Percentiles rank a stretch among this genome's conserved stretches.
phyloP scores from a whole-genome alignment of 768 basidiomycete genomes.

The Tricholoma sp. region DNA sequence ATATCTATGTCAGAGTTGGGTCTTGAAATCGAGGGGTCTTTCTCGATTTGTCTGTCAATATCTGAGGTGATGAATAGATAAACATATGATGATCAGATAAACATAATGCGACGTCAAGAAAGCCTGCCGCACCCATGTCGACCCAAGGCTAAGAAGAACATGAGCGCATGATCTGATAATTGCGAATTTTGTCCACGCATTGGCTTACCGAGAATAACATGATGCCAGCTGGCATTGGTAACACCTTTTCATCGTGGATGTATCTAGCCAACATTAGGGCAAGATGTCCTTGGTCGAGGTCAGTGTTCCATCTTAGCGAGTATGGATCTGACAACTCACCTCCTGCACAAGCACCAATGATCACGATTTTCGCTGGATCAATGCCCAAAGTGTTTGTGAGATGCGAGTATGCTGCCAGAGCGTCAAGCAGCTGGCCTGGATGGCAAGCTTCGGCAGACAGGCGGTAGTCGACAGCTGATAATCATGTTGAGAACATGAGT shows the following conservation, averaged over 20 bases:
- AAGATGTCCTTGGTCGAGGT: not conserved
- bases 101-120: too few species aligned
- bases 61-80: too few species aligned
- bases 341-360: constrained; percentile 52
- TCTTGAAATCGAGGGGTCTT: constrained; percentile 2
- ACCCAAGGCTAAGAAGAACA: constrained; percentile 12
- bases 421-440: constrained; percentile 50
- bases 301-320: too few species aligned
- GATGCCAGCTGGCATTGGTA: constrained; percentile 14
- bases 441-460: constrained; percentile 17
- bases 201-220: constrained; percentile 17
- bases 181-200: too few species aligned
- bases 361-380: constrained; percentile 34
- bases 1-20: constrained; percentile 13
- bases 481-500: too few species aligned
- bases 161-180: not conserved
- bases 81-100: too few species aligned
- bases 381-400: constrained; percentile 38
- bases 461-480: constrained; percentile 19
- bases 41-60: constrained; percentile 12
- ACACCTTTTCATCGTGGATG: constrained; percentile 11
- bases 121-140: constrained; percentile 6
- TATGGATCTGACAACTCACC: constrained; percentile 16
- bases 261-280: constrained; percentile 8
- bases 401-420: constrained; percentile 44